Conservation (phyloP, 2,329 filamentous ascomycete species). For the Talaromyces sp. region DNA sequence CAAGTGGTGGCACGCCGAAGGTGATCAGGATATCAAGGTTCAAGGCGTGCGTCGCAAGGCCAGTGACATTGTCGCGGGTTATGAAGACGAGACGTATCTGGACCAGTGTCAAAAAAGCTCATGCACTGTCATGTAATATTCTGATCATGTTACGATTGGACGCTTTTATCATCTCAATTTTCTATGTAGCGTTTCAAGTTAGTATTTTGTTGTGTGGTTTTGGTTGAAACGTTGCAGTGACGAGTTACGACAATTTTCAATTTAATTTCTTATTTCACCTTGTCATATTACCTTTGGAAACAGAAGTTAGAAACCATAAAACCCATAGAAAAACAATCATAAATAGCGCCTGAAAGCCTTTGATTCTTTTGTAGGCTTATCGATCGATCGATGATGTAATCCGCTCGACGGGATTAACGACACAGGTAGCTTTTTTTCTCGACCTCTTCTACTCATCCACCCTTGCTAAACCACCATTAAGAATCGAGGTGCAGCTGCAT, state of each 20-base stretch:
- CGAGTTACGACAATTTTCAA: neutral
- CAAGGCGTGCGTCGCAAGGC: slow-evolving; percentile 64
- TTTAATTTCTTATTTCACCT: neutral
- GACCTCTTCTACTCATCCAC: neutral
- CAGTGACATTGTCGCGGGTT: slow-evolving; percentile 37
- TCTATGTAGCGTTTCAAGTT: neutral
- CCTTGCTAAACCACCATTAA: neutral
- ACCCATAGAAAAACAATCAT: neutral
- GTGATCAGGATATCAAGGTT: slow-evolving; percentile 73
- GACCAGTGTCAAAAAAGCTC: slow-evolving; percentile 52
- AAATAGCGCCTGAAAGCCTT: neutral
- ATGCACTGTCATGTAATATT: slow-evolving; percentile 47
- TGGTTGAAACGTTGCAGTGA: neutral
- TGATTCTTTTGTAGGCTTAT: neutral
- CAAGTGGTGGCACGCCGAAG: slow-evolving; percentile 88
- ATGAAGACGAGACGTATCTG: slow-evolving; percentile 73
- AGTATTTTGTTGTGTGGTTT: neutral
- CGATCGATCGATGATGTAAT: neutral
- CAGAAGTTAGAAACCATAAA: neutral
- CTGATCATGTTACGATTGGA: neutral
- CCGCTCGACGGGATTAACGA: neutral
- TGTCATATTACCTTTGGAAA: neutral
- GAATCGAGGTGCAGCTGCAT: neutral
- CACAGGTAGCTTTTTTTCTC: neutral
- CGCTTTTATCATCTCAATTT: neutral